Evolutionary conservation across 306 rosid species (phyloP), one percentile per base, ranked within the genome.

Genomic region (Chamaecrista fasciculata): DNA sequence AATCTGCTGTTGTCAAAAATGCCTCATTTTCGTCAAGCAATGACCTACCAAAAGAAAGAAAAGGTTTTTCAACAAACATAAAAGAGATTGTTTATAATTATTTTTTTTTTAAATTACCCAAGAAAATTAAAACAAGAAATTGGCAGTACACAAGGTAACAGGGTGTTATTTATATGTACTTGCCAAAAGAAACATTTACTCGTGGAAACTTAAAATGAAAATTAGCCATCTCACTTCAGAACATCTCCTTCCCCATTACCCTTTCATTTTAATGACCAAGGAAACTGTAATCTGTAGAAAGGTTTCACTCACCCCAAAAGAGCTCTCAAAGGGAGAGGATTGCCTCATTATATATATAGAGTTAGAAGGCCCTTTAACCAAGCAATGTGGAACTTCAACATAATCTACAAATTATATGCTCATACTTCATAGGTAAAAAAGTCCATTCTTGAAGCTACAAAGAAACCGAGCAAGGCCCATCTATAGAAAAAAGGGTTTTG

Each of bases 1-100:
- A 94, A 85, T 94, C 98, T 34, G 95, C 90, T 25, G 97, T 94
- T 7, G 96, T 90, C 75, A 90, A 71, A 79, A 90, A 94, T 61
- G 98, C 88, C 78, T 79, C 85, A 28, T 90, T 84, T 78, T 88
- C 97, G 50, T 94, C 97, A 55, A 94, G 96, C 77, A 26, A 9
- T 18, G 98, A 90, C 97, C 97, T 94, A 83, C 43, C 59, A 75
- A 78, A 33, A 76, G 33, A 60, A 48, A 80, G n/a, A n/a, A 74
- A 37, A 61, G 43, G 61, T 66, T 20, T 53, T 28, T 67, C 39
- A 55, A 37, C 59, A 67, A n/a, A 46, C 37, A 7, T n/a, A 50
- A 65, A 51, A 25, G 21, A 56, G 1, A n/a, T 40, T 34, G 23
- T n/a, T n/a, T n/a, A n/a, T n/a, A n/a, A n/a, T n/a, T n/a, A n/a